Base-by-base conservation (phyloP, 805 yeast species). In the Metschnikowia lochheadii region DNA sequence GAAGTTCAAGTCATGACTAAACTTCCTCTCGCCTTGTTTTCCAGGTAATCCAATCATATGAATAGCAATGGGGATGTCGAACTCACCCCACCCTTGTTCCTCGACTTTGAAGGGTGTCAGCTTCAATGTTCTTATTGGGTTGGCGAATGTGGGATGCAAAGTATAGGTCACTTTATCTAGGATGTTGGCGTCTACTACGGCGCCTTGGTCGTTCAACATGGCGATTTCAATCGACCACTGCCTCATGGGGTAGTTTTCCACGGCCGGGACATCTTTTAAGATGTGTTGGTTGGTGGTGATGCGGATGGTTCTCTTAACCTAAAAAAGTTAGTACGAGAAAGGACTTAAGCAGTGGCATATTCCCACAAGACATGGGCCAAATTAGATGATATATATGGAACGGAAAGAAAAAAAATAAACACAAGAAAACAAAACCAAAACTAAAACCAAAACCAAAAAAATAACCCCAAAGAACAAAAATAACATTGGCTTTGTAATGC, bases 41-140 rank as follows among this genome's bases (percentile, higher is more conserved):
- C 95, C 98, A 20, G 67, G 62, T 41, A 73, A 61, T 13, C 78
- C 78, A 17, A 85, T 77, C 41, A 87, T 72, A 54, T 86, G 86
- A 40, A 91, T 74, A 33, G 87, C 78, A 53, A 94, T 84, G 36
- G 87, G 87, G 65, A 94, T 79, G 63, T 91, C 97, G 63, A 92
- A 92, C 58, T 92, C 98, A 66, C 98, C 99, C 98, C 99, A 92
- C 46, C 99, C 99, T 72, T 89, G 85, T 67, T 92, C 99, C 62
- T 83, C 87, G 50, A 92, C 85, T 63, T 72, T 80, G 71, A 91
- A 92, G 10, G 99, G 99, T 8, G 87, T 80, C 62, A 84, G 84
- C 63, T 87, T 88, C 64, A 89, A 67, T 11, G 85, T 76, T 66
- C 97, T 81, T 56, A 81, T 84, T 10, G 98, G 98, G 66, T 90